Percentiles rank a stretch among this genome's conserved stretches.
These are phyloP conservation scores for Camillea tinctor DNA, from an alignment of 2,329 filamentous ascomycete genomes.

Conservation along the genomic window DNA sequence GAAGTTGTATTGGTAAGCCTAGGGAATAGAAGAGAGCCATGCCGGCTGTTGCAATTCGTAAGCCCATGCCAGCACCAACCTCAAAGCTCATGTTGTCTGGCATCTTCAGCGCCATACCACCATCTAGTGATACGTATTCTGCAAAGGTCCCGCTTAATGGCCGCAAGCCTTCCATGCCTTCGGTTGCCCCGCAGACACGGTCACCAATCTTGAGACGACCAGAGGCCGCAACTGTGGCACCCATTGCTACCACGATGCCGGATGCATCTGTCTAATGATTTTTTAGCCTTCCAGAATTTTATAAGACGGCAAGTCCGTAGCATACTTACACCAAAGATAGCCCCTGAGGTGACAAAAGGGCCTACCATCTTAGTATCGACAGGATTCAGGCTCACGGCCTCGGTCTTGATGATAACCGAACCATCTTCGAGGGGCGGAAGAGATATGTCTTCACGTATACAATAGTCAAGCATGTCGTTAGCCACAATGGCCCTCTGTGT, in stretches of 20 bases:
- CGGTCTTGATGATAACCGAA: conserved; percentile 8
- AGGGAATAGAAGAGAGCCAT: conserved; percentile 32
- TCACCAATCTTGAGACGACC: conserved; percentile 32
- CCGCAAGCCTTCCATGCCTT: conserved; percentile 31
- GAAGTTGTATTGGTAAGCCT: conserved; percentile 25
- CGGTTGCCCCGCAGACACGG: conserved; percentile 35
- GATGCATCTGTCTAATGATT: conserved; percentile 3
- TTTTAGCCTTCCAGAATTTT: neutral
- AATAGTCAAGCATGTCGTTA: conserved; percentile 9
- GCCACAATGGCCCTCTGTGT: conserved; percentile 8
- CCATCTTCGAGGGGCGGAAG: conserved; percentile 2
- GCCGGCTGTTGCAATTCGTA: conserved; percentile 28
- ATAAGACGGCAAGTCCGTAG: neutral
- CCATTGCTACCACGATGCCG: conserved; percentile 19
- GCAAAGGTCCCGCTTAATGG: conserved; percentile 35
- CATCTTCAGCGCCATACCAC: conserved; percentile 30
- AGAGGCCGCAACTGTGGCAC: conserved; percentile 14
- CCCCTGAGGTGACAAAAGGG: neutral
- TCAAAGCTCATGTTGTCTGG: conserved; percentile 32
- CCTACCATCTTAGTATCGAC: conserved; percentile 9
- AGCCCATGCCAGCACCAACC: conserved; percentile 31
- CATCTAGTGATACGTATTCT: conserved; percentile 32
- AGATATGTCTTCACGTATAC: conserved; percentile 1
- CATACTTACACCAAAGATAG: conserved; percentile 2
- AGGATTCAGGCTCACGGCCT: conserved; percentile 5